phyloP scores from a whole-genome alignment of 1,284 basidiomycete species.

The Ceratorhiza oryzae-sativae region DNA sequence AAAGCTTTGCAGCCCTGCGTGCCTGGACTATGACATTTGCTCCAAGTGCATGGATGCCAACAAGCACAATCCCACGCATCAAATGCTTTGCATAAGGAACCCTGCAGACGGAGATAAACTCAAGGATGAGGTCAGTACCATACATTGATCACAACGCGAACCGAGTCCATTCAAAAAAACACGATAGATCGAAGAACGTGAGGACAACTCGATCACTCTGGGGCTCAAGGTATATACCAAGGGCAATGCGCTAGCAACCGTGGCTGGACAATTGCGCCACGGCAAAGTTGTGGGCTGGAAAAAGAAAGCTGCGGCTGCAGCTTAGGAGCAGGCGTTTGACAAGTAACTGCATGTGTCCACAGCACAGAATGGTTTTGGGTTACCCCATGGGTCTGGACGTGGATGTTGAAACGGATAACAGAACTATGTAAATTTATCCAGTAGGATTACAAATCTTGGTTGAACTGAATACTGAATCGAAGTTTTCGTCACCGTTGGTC shows the following conservation, averaged over 20 bases:
- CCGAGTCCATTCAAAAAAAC: neutral
- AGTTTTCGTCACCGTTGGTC: no score
- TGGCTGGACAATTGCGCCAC: constrained; percentile 38
- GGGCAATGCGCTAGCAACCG: constrained; percentile 8
- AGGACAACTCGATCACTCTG: constrained; percentile 36
- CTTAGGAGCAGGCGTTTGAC: no score
- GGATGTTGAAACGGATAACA: no score
- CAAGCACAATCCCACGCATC: constrained; percentile 36
- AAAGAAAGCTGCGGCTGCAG: neutral
- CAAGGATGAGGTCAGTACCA: neutral
- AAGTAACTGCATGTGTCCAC: no score
- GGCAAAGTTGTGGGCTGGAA: constrained; percentile 12
- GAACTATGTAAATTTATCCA: no score
- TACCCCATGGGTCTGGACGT: no score
- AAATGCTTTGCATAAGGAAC: constrained; percentile 33
- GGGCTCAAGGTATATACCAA: constrained; percentile 42
- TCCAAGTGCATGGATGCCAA: constrained; percentile 33
- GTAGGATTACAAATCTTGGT: no score
- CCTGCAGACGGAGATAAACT: constrained; percentile 31
- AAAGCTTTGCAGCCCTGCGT: constrained; percentile 1
- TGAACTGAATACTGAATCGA: no score
- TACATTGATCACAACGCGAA: neutral
- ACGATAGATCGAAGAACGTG: constrained; percentile 10
- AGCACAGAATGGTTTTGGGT: no score
- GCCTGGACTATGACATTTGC: constrained; percentile 40